A percentile compares a stretch with the other conserved stretches of the same genome.
Evolutionary conservation across 2,329 filamentous ascomycete species (phyloP).

Genomic region (Penicillium sp.): DNA sequence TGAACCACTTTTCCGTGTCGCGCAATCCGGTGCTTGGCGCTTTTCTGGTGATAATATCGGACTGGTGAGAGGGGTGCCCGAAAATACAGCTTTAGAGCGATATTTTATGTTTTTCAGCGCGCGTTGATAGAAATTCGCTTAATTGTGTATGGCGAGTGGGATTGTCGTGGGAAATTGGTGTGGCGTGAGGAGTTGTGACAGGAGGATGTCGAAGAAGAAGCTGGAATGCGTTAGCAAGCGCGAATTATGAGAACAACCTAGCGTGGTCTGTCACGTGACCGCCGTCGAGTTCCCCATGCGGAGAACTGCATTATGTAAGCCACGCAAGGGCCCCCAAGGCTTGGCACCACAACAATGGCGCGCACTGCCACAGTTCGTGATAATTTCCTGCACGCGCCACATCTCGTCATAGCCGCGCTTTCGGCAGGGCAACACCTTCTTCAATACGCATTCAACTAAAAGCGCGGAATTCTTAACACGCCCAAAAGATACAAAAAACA

Average conservation of each 20-base stretch:
- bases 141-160: background rate
- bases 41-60: background rate
- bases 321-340: background rate
- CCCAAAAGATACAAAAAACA: background rate
- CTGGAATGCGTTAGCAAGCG: constrained; percentile 11
- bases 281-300: background rate
- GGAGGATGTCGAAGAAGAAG: constrained; percentile 6
- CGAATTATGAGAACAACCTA: constrained; percentile 10
- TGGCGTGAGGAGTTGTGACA: background rate
- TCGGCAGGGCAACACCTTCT: background rate
- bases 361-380: constrained; percentile 2
- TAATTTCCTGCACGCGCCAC: constrained; percentile 5
- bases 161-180: background rate
- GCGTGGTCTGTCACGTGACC: constrained; percentile 6
- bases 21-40: constrained; percentile 7
- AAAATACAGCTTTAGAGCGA: background rate
- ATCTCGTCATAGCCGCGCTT: constrained; percentile 14
- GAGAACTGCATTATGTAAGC: background rate
- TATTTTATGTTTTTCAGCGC: background rate
- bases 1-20: background rate
- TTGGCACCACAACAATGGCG: background rate
- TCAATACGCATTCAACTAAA: background rate
- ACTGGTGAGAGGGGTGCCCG: background rate
- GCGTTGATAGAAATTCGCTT: background rate
- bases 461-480: background rate